phyloP scores from a whole-genome alignment of 495 filamentous ascomycete species.

The Lindgomyces ingoldianus region DNA sequence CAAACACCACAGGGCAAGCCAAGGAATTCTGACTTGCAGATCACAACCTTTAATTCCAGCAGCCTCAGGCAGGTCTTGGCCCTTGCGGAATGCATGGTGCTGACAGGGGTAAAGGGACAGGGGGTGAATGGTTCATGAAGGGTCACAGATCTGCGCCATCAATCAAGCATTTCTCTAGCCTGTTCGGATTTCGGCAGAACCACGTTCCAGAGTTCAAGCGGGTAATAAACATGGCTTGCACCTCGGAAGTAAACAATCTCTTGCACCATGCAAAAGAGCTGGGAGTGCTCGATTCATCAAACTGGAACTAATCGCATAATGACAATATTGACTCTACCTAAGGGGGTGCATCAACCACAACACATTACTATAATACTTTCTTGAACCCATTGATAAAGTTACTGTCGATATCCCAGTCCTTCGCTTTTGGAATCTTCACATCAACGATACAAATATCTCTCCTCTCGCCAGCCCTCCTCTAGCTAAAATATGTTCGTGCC shows the following conservation, averaged over 20 bases:
- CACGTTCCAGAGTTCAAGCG: slow-evolving; percentile 4
- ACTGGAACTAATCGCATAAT: slow-evolving; percentile 20
- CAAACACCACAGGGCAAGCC: background rate
- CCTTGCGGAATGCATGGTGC: background rate
- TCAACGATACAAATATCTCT: slow-evolving; percentile 30
- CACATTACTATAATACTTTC: slow-evolving; percentile 31
- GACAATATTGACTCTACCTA: slow-evolving; percentile 33
- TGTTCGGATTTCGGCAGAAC: background rate
- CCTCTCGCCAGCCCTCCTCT: slow-evolving; percentile 2
- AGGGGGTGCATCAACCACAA: slow-evolving; percentile 20
- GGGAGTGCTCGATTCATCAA: no score
- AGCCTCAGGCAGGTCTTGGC: background rate
- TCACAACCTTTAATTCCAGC: background rate
- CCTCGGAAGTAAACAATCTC: background rate
- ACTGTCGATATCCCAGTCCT: slow-evolving; percentile 16
- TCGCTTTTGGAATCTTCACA: slow-evolving; percentile 27
- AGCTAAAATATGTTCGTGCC: slow-evolving; percentile 14
- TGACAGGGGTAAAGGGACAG: background rate
- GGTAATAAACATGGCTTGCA: background rate
- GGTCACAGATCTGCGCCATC: slow-evolving; percentile 23
- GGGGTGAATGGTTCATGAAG: slow-evolving; percentile 15
- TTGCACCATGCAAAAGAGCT: no score
- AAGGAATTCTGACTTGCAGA: background rate
- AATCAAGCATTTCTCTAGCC: background rate
- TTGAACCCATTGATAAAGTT: slow-evolving; percentile 22